A percentile compares a stretch with the other conserved stretches of the same genome.
phyloP scores from a whole-genome alignment of 805 yeast species.

The Tetrapisispora namnaoensis region DNA sequence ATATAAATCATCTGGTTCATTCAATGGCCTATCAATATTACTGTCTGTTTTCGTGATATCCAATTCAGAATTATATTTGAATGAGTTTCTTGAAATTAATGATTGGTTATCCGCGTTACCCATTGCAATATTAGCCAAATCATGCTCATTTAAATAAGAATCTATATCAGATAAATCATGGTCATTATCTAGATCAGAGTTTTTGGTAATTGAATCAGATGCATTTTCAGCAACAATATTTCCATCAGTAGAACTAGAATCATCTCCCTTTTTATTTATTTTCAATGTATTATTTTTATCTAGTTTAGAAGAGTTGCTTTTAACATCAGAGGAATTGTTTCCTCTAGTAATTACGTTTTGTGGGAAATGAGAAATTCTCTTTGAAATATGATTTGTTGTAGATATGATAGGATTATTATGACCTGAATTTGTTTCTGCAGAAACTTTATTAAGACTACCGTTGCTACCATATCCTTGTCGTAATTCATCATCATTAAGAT shows the following conservation, averaged over 20 bases:
- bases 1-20: background rate
- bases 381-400: constrained; percentile 1
- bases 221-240: background rate
- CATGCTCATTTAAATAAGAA: constrained; percentile 26
- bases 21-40: background rate
- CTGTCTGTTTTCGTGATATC: background rate
- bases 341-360: constrained; percentile 14
- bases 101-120: constrained; percentile 6
- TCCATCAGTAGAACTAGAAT: background rate
- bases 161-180: constrained; percentile 22
- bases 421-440: background rate
- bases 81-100: background rate
- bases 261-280: background rate
- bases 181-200: constrained; percentile 1
- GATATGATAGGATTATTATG: background rate
- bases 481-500: background rate
- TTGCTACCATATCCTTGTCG: constrained; percentile 1
- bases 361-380: constrained; percentile 14
- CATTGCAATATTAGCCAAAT: constrained; percentile 17
- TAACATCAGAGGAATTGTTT: constrained; percentile 7
- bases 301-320: constrained; percentile 7
- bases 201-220: too few relatives aligned
- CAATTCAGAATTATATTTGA: constrained; percentile 1
- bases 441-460: background rate
- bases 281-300: constrained; percentile 3